Evolutionary conservation across 2,329 filamentous ascomycete genomes (phyloP).

Genomic region (Ilyonectria mors-panacis): DNA sequence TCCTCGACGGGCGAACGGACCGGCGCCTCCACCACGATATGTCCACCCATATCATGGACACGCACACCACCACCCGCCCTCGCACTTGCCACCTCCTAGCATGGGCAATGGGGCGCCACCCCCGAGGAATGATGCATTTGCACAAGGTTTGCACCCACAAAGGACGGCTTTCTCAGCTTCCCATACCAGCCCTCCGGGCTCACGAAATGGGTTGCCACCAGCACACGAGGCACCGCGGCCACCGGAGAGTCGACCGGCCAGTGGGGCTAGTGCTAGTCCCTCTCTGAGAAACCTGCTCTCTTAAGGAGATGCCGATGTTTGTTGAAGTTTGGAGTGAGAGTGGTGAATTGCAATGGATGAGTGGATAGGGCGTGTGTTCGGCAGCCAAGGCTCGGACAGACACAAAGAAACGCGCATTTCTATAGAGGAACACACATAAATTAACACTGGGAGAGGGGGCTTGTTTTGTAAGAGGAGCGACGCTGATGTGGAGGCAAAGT

Average conservation of each 20-base stretch:
- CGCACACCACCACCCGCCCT: slow-evolving; percentile 43
- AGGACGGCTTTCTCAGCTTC: slow-evolving; percentile 60
- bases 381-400: background rate
- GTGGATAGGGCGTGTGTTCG: background rate
- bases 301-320: slow-evolving; percentile 52
- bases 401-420: background rate
- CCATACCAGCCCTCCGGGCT: slow-evolving; percentile 62
- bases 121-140: slow-evolving; percentile 52
- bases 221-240: slow-evolving; percentile 49
- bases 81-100: slow-evolving; percentile 50
- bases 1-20: slow-evolving; percentile 62
- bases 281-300: slow-evolving; percentile 82
- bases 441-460: background rate
- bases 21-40: slow-evolving; percentile 60
- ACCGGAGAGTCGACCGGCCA: slow-evolving; percentile 63
- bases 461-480: slow-evolving; percentile 2
- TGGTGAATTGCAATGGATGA: background rate
- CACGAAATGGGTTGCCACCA: slow-evolving; percentile 56
- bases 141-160: slow-evolving; percentile 60
- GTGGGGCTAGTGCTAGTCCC: slow-evolving; percentile 83
- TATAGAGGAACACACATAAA: background rate
- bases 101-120: slow-evolving; percentile 54
- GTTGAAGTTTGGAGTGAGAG: background rate
- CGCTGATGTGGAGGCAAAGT: background rate
- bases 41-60: slow-evolving; percentile 53